Evolutionary conservation across 805 yeast species (phyloP).

Genomic region (Candida nitratophila): DNA sequence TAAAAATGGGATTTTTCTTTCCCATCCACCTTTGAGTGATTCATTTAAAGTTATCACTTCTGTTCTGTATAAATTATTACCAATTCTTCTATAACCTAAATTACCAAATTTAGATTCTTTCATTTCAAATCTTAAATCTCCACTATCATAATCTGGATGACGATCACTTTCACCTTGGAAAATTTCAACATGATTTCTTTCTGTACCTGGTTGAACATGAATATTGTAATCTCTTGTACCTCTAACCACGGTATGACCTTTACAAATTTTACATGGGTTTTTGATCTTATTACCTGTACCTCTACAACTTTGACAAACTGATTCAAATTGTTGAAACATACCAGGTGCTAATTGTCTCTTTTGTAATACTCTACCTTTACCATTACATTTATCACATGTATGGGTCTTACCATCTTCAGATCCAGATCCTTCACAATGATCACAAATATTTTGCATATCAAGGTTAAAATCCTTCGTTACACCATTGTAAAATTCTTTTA

Average conservation of each 20-base stretch:
- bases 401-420: constrained; percentile 69
- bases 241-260: constrained; percentile 59
- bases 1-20: constrained; percentile 54
- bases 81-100: constrained; percentile 83
- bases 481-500: constrained; percentile 72
- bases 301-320: constrained; percentile 69
- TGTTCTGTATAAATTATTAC: constrained; percentile 66
- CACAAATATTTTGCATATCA: constrained; percentile 69
- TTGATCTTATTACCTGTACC: constrained; percentile 70
- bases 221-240: constrained; percentile 52
- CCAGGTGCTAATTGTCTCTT: constrained; percentile 81
- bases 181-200: constrained; percentile 49
- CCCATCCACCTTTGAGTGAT: constrained; percentile 78
- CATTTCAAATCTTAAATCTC: constrained; percentile 63
- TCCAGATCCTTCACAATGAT: constrained; percentile 77
- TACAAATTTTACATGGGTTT: constrained; percentile 61
- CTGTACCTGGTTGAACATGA: constrained; percentile 63
- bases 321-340: constrained; percentile 80
- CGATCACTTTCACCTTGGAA: constrained; percentile 77
- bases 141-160: constrained; percentile 75
- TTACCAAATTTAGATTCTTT: constrained; percentile 48
- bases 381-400: constrained; percentile 63
- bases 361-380: constrained; percentile 61
- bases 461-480: constrained; percentile 50
- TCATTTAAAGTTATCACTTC: constrained; percentile 71